These are phyloP conservation scores for Penicillium simplicissimum DNA, from an alignment of 495 filamentous ascomycete species.

Conservation along the genomic window DNA sequence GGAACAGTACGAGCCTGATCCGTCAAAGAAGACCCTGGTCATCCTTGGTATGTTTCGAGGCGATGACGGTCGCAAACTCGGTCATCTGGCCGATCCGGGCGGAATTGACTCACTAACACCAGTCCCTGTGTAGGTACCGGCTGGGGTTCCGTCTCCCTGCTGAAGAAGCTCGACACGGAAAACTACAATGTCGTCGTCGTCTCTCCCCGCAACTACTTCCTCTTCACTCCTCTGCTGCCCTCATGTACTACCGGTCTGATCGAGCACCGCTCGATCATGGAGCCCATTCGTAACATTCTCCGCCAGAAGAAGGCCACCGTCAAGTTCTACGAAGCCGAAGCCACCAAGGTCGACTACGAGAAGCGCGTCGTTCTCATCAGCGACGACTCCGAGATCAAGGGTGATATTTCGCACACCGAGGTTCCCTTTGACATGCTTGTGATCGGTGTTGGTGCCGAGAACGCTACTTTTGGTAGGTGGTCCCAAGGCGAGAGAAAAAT, in stretches of 20 bases:
- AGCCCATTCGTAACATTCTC: conserved; percentile 92
- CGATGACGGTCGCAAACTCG: conserved; percentile 7
- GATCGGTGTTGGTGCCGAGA: conserved; percentile 94
- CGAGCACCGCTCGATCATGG: conserved; percentile 99
- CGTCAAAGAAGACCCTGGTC: conserved; percentile 94
- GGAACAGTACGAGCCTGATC: conserved; percentile 78
- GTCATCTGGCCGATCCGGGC: not conserved
- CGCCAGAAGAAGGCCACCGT: conserved; percentile 88
- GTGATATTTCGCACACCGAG: conserved; percentile 77
- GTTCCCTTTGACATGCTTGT: conserved; percentile 98
- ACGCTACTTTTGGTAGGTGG: conserved; percentile 86
- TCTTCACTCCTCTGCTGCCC: conserved; percentile 95
- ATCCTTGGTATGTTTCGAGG: conserved; percentile 71
- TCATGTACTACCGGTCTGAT: conserved; percentile 96
- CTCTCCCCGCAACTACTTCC: conserved; percentile 98
- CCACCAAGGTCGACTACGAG: conserved; percentile 93
- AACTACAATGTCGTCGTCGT: conserved; percentile 98
- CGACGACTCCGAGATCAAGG: conserved; percentile 92
- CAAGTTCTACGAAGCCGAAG: conserved; percentile 97
- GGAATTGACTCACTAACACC: conserved; percentile 18
- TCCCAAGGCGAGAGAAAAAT: not conserved
- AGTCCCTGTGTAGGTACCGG: conserved; percentile 68
- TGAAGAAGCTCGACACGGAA: conserved; percentile 97
- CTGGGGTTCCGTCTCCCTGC: conserved; percentile 93
- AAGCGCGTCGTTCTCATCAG: conserved; percentile 83